A percentile compares a stretch with the other conserved stretches of the same genome.
Evolutionary conservation across 176 grass and related monocot species (phyloP).

Genomic region (Paspalum vaginatum): DNA sequence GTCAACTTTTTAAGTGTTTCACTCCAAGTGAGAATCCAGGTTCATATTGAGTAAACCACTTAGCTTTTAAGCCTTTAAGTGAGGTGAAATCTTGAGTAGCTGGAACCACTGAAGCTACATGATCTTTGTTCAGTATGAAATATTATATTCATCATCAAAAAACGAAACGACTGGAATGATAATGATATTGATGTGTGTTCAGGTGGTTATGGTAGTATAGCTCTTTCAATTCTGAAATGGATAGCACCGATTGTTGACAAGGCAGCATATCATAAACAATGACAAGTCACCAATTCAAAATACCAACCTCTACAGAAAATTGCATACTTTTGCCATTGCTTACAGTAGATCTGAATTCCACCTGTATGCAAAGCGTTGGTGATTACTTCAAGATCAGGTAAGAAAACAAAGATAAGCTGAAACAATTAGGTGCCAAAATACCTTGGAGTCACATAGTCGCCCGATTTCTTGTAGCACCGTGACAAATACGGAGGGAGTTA

Average conservation of each 20-base stretch:
- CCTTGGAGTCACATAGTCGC: slow-evolving; percentile 68
- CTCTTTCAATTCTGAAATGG: slow-evolving; percentile 23
- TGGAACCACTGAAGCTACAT: background rate
- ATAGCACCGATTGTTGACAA: slow-evolving; percentile 13
- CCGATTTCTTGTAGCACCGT: slow-evolving; percentile 85
- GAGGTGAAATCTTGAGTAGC: background rate
- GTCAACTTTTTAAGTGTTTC: background rate
- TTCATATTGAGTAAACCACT: background rate
- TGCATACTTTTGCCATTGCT: slow-evolving; percentile 60
- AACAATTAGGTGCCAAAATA: slow-evolving; percentile 37
- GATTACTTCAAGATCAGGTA: slow-evolving; percentile 14
- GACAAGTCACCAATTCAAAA: slow-evolving; percentile 7
- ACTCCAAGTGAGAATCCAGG: background rate
- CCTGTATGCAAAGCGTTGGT: slow-evolving; percentile 46
- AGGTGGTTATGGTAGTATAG: background rate
- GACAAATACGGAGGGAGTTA: slow-evolving; percentile 62
- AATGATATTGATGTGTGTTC: background rate
- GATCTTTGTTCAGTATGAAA: background rate
- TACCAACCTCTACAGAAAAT: slow-evolving; percentile 84
- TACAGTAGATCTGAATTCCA: slow-evolving; percentile 79
- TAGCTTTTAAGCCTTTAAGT: slow-evolving; percentile 1
- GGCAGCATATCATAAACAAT: slow-evolving; percentile 12
- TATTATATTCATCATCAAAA: slow-evolving; percentile 13
- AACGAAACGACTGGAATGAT: slow-evolving; percentile 21
- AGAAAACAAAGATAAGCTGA: slow-evolving; percentile 17